Conservation (phyloP, 2,329 filamentous ascomycete species). For the Drechslerella coelobrocha region DNA sequence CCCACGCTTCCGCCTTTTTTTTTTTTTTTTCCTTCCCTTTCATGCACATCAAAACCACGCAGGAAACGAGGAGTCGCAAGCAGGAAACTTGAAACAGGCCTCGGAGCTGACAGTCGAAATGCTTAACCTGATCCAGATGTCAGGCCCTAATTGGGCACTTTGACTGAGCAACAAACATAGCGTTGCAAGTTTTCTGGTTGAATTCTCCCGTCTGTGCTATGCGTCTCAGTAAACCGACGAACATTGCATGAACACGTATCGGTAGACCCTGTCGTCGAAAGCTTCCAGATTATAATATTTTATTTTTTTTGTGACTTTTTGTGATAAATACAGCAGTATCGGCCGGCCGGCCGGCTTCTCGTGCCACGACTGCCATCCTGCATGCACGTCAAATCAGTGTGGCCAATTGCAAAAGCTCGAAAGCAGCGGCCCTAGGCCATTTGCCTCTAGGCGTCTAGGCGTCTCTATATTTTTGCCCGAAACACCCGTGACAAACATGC, state of each 20-base stretch:
- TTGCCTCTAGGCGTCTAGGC: background rate
- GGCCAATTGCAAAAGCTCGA: constrained; percentile 39
- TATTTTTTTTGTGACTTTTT: background rate
- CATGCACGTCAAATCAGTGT: constrained; percentile 5
- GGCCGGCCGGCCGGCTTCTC: constrained; percentile 9
- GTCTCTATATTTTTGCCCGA: constrained; percentile 9
- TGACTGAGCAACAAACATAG: background rate
- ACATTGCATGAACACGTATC: constrained; percentile 49
- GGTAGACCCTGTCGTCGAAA: constrained; percentile 12
- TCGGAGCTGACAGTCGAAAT: constrained; percentile 26
- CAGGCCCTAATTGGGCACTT: constrained; percentile 50
- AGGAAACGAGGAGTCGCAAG: constrained; percentile 9
- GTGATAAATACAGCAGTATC: constrained; percentile 5
- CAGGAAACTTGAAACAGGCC: constrained; percentile 40
- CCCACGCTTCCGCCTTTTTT: background rate
- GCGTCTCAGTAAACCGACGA: constrained; percentile 30
- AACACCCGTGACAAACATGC: constrained; percentile 22
- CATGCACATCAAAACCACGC: constrained; percentile 37
- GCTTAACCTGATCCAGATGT: constrained; percentile 46
- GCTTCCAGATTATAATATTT: constrained; percentile 37
- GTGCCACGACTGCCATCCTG: constrained; percentile 41
- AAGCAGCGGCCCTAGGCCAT: background rate
- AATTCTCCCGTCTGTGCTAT: constrained; percentile 35
- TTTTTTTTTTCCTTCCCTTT: background rate
- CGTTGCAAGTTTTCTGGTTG: constrained; percentile 12